Evolutionary conservation across 1,284 basidiomycete genomes (phyloP), one percentile per base, ranked within the genome.

Genomic region (Ceratobasidium sp.): DNA sequence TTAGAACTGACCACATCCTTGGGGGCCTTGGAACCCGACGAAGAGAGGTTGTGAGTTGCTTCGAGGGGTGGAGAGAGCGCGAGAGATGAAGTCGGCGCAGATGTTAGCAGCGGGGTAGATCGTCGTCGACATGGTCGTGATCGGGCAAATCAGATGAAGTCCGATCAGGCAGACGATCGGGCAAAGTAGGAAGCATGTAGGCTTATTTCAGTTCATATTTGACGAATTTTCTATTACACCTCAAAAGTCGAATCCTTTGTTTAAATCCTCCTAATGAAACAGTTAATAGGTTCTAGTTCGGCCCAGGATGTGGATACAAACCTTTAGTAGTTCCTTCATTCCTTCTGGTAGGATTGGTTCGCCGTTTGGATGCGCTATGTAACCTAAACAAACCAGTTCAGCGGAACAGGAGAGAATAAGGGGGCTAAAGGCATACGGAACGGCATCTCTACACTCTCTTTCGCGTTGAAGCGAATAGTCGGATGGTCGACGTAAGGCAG

Each of bases 401-500:
- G 46, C 37, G 11, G 65, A 37, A 17, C 57, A 34, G 25, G 75
- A 65, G 51, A 8, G 44, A 29, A 29, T 67, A 17, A 19, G 29
- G n/a, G 8, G 19, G 2, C 43, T 49, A 29, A 37, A 46, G 59
- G 88, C 93, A 80, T 79, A 95, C 95, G 86, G 86, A 97, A 97
- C 0, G 95, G 95, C 95, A 97, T 97, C 84, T 98, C 95, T 9
- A 98, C 95, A 65, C 92, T 93, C 84, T 98, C 96, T 81, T 88
- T 86, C 44, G 86, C 82, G 81, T 93, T 94, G 86, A 98, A 98
- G 17, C 81, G 85, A 81, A 98, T 97, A 0, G 94, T 97, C 0
- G 96, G 96, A 83, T 90, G 90, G 80, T 95, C 92, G 49, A 91
- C 84, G 81, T 92, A 97, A 0, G 89, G 88, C 71, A 97, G 95